Evolutionary conservation across 2,329 filamentous ascomycete species (phyloP), one percentile per base, ranked within the genome.

Genomic region (Neofusicoccum cordaticola): DNA sequence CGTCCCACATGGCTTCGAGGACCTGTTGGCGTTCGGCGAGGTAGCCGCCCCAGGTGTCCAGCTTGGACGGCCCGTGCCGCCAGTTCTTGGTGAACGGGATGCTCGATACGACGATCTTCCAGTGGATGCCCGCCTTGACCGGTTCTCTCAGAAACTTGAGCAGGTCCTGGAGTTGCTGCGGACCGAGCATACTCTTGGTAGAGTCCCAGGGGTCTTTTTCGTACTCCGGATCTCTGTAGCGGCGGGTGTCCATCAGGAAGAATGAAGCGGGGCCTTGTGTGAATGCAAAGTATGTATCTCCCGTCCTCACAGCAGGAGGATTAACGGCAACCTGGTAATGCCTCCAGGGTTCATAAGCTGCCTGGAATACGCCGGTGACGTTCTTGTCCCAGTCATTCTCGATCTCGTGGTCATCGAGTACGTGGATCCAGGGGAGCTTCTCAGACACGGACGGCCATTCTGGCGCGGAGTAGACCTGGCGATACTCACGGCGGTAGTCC

Each of bases 11-110:
- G 2, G 92, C 91, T 75, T 97, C 90, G 13, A 99, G 87, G 31
- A 98, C 85, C 63, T 82, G 83, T 62, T 84, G 86, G 15, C 95
- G 88, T 80, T 99, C 95, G 56, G 84, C 80, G 1, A 97, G 83
- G 76, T 96, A 97, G 0, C 94, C 94, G 52, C 92, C 92, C 95
- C 95, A 99, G 0, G 95, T 98, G 74, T 99, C 95, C 8, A 60
- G 35, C n/a, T 58, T 52, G 67, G 89, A 84, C 2, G 87, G 88
- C 68, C 95, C 94, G 68, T 97, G 86, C 27, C 88, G 90, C 94
- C 95, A 99, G 77, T 99, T 99, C 80, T 97, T 96, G 6, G 95
- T 98, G 75, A 99, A 97, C 0, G 95, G 95, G 4, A 98, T 90
- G 17, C 91, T 93, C 44, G 91, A 93, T 17, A 93, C 89, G 58